These are phyloP conservation scores for Scheffersomyces lignosus DNA, from an alignment of 805 yeast species.

Conservation along the genomic window DNA sequence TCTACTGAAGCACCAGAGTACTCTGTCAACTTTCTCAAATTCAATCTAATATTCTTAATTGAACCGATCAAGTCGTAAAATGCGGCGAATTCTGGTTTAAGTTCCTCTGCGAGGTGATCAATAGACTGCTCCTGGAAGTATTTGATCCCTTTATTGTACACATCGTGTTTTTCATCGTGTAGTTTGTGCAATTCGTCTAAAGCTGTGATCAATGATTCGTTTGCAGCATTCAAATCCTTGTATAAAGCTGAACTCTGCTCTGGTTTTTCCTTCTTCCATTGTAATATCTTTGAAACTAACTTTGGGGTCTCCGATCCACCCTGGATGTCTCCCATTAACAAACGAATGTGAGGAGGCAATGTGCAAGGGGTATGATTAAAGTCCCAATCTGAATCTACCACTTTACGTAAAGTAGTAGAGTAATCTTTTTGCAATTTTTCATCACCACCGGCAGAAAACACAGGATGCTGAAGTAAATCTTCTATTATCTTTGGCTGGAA, in stretches of 20 bases:
- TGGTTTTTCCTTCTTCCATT: conserved; percentile 63
- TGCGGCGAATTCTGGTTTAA: conserved; percentile 2
- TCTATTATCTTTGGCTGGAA: conserved; percentile 60
- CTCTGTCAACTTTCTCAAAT: conserved; percentile 60
- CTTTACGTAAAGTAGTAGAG: conserved; percentile 21
- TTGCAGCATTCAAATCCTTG: conserved; percentile 54
- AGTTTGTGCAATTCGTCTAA: conserved; percentile 42
- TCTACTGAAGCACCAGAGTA: conserved; percentile 84
- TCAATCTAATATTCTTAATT: conserved; percentile 50
- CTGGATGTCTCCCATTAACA: conserved; percentile 90
- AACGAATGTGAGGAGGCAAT: conserved; percentile 65
- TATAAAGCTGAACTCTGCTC: conserved; percentile 55
- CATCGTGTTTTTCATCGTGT: conserved; percentile 24
- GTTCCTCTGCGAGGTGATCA: conserved; percentile 2
- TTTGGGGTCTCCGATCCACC: conserved; percentile 96
- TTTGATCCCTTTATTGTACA: conserved; percentile 32
- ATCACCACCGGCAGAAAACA: conserved; percentile 17
- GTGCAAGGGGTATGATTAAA: conserved; percentile 53
- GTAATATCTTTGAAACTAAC: conserved; percentile 70
- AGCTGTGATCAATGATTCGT: conserved; percentile 53
- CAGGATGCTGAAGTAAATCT: conserved; percentile 29
- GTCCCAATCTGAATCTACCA: conserved; percentile 60
- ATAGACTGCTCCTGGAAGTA: conserved; percentile 9
- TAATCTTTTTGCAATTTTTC: conserved; percentile 6
- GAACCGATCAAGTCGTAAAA: conserved; percentile 32